Evolutionary conservation across 1,284 basidiomycete species (phyloP).

Genomic region (Puccinia polysora): DNA sequence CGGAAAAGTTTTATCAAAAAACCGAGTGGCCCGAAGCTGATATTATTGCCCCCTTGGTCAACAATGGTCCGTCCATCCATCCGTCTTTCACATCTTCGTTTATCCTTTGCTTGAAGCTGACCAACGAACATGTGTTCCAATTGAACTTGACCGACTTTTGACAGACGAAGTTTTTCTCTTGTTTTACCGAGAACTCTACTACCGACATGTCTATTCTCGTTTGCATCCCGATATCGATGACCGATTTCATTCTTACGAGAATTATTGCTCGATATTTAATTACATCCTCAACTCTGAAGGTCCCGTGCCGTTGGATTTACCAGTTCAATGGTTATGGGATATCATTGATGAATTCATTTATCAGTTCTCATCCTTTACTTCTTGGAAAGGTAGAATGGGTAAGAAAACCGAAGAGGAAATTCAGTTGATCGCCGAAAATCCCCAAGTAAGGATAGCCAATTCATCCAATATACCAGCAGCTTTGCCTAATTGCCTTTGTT

Average conservation of each 20-base stretch:
- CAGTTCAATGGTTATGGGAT: conserved; percentile 98
- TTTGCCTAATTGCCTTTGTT: neutral
- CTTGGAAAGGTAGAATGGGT: conserved; percentile 79
- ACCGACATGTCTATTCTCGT: conserved; percentile 88
- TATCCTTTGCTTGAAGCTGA: neutral
- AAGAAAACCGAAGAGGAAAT: conserved; percentile 68
- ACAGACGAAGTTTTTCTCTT: conserved; percentile 88
- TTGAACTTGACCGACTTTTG: neutral
- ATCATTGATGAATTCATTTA: conserved; percentile 99
- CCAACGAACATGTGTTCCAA: neutral
- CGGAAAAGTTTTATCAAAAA: conserved; percentile 88
- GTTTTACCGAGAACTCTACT: conserved; percentile 80
- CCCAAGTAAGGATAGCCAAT: conserved; percentile 42
- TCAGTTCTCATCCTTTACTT: conserved; percentile 93
- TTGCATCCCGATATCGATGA: conserved; percentile 93
- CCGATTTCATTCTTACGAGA: conserved; percentile 96
- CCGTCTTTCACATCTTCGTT: neutral
- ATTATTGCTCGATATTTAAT: conserved; percentile 97
- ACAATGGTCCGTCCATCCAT: conserved; percentile 64
- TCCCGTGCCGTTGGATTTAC: conserved; percentile 82
- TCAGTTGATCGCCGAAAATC: conserved; percentile 57
- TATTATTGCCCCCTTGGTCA: conserved; percentile 84
- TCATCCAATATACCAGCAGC: neutral
- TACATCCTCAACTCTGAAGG: conserved; percentile 90
- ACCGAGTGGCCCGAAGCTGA: conserved; percentile 98